Evolutionary conservation across 805 yeast genomes (phyloP), one percentile per base, ranked within the genome.

Genomic region (Ogataea degrootiae): DNA sequence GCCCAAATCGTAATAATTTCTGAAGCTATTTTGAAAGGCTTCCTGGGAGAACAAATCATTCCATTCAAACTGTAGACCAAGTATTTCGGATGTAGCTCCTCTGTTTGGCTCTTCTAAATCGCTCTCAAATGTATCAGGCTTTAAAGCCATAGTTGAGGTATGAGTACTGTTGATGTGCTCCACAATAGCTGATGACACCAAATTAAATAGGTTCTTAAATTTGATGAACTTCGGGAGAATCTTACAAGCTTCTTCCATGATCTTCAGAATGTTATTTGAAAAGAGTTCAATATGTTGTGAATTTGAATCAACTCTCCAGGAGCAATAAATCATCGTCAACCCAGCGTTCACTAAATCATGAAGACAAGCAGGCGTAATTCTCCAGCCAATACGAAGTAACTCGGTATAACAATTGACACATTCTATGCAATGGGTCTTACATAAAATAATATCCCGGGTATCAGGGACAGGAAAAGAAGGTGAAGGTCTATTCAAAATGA

Each of bases 21-120:
- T 52, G 39, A 59, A 59, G 14, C 59, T 53, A 34, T 53, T 56
- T 39, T 55, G 52, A 41, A 58, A 59, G 5, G 56, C 54, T 23
- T 56, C 62, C 17, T 59, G 58, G 3, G 59, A 46, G 37, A 59
- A 59, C 56, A 57, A 59, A 29, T 59, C 58, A 39, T 53, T 51
- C 60, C 60, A 56, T 29, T 55, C 57, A 31, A 59, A 52, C 26
- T 50, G 53, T 2, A 48, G 31, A 1, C 41, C 46, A 6, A 35
- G 35, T 3, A 19, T 21, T n/a, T 39, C 39, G 16, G 39, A 8
- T n/a, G 45, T 11, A 2, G 35, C 35, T 8, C 23, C 22, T 31
- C 16, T 40, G 15, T 26, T 39, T 43, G 35, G 34, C 40, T 23
- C 38, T 45, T 45, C 29, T 17, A 26, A 29, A 6, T 12, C n/a